Evolutionary conservation across 129 eudicot genomes (phyloP).

Genomic region (Daucus carota): DNA sequence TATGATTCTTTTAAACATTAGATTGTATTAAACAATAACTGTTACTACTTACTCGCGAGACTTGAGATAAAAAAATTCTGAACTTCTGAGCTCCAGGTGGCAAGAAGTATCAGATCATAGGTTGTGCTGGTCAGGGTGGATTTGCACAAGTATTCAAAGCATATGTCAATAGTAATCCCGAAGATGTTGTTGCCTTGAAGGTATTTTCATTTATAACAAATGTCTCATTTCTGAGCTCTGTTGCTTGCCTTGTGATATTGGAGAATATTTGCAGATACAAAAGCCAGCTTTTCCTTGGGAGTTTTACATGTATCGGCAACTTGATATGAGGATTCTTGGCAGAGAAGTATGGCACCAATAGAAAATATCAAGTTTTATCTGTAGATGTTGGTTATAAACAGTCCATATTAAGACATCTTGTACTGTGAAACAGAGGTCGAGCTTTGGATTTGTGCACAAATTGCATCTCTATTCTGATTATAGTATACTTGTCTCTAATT

Average conservation of each 20-base stretch:
- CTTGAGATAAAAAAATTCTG: neutral
- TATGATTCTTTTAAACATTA: neutral
- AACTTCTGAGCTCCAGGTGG: slow-evolving; percentile 38
- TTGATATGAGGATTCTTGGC: slow-evolving; percentile 61
- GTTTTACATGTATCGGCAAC: slow-evolving; percentile 90
- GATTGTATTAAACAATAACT: neutral
- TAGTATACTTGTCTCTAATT: slow-evolving; percentile 81
- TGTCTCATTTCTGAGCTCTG: neutral
- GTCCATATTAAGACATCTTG: slow-evolving; percentile 7
- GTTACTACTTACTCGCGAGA: neutral
- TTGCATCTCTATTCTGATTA: slow-evolving; percentile 86
- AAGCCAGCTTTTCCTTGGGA: slow-evolving; percentile 98
- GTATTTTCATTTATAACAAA: slow-evolving; percentile 23
- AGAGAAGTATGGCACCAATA: slow-evolving; percentile 53
- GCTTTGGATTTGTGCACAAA: slow-evolving; percentile 83
- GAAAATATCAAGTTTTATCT: slow-evolving; percentile 8
- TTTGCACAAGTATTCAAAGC: slow-evolving; percentile 97
- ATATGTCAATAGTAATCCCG: slow-evolving; percentile 43
- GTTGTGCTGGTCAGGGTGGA: slow-evolving; percentile 95
- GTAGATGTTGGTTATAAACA: slow-evolving; percentile 9
- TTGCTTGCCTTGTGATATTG: slow-evolving; percentile 12
- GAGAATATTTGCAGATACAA: slow-evolving; percentile 60
- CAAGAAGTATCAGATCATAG: slow-evolving; percentile 72
- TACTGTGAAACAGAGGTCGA: slow-evolving; percentile 43
- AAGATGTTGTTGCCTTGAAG: slow-evolving; percentile 81